A percentile compares a stretch with the other conserved stretches of the same genome.
Conservation (phyloP, 2,329 filamentous ascomycete genomes). For the Aspergillus persii region DNA sequence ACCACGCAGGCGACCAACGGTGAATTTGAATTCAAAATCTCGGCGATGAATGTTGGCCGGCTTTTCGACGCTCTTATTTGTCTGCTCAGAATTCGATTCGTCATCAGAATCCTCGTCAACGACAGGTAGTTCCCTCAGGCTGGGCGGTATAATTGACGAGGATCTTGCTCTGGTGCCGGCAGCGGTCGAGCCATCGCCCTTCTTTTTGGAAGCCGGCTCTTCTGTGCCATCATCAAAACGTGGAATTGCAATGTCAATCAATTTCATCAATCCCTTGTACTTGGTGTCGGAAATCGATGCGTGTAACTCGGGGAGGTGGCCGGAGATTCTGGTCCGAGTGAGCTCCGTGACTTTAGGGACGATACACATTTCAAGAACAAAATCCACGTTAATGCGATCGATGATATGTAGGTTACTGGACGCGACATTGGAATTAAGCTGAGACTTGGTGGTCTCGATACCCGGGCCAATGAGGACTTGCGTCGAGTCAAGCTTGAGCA, state of each 20-base stretch:
- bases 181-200: constrained; percentile 29
- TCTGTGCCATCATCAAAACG: constrained; percentile 62
- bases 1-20: constrained; percentile 88
- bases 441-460: constrained; percentile 82
- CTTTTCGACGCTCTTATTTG: constrained; percentile 38
- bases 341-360: constrained; percentile 93
- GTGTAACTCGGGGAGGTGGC: constrained; percentile 87
- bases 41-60: constrained; percentile 77
- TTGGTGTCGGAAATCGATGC: constrained; percentile 90
- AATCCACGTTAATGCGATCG: constrained; percentile 95
- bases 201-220: constrained; percentile 34
- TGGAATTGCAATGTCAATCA: constrained; percentile 93
- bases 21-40: constrained; percentile 95
- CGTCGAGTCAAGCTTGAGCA: constrained; percentile 88
- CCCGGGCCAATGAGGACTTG: constrained; percentile 94
- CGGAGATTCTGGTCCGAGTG: constrained; percentile 86
- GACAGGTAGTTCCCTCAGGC: constrained; percentile 72
- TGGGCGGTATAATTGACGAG: constrained; percentile 70
- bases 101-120: constrained; percentile 67
- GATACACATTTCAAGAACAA: constrained; percentile 93
- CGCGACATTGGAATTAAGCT: constrained; percentile 67
- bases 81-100: constrained; percentile 62
- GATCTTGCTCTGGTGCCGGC: constrained; percentile 54
- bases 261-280: constrained; percentile 94
- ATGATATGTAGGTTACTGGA: constrained; percentile 80